Evolutionary conservation across 208 protist genomes (phyloP), one percentile per base, ranked within the genome.

Genomic region (Leishmania aethiopica): DNA sequence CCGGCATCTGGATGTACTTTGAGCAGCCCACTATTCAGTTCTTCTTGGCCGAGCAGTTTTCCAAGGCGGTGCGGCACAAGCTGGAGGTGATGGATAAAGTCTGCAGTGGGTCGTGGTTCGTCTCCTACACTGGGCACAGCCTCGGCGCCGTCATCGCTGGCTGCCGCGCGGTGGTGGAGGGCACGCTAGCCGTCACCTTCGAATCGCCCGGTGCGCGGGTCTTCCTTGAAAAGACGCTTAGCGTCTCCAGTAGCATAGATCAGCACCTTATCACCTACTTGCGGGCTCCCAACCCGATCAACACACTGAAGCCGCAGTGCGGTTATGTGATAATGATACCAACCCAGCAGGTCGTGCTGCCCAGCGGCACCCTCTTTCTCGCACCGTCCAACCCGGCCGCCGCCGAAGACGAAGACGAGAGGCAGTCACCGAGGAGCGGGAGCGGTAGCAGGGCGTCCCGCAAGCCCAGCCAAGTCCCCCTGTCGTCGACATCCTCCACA

Each of bases 91-190:
- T 80, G 81, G 73, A 86, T 17, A 77, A 60, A 19, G 81, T 69
- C 7, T 64, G 77, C 1, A 74, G 75, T 42, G 81, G 72, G 22
- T 81, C 85, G 62, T 97, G 90, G 88, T 88, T 89, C 66, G 70
- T 98, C 35, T 95, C 90, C 73, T 96, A 98, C 86, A 97, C 96
- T 1, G 96, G 96, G 0, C 96, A 98, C 84, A 97, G 94, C 86
- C 91, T 98, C 37, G 96, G 96, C 35, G 96, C 94, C 59, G 91
- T 97, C 81, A 86, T 98, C 71, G 96, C 96, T 1, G 86, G 93
- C 35, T 90, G 86, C 77, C 84, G 96, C 45, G 94, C 96, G 1
- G 84, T 94, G 40, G 92, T 95, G 74, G 94, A 97, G 62, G 84
- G 84, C 49, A 95, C 93, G 37, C 87, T 89, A 55, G 96, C 94